Evolutionary conservation across 2,329 filamentous ascomycete species (phyloP).

Genomic region (Ambrosiella cleistominuta): DNA sequence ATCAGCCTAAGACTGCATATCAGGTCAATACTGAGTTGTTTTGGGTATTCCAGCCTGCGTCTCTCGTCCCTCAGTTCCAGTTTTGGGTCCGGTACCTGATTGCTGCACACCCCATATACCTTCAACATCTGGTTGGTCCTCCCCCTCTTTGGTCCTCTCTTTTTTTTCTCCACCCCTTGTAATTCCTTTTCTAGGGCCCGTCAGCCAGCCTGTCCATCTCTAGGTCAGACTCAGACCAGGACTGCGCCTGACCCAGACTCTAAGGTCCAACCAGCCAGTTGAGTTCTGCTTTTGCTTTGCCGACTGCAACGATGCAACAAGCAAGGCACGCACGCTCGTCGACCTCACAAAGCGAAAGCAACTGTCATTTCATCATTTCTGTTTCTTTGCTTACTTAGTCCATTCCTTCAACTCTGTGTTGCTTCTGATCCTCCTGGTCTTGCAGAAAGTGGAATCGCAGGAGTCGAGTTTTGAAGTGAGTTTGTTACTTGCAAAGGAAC

Average conservation of each 20-base stretch:
- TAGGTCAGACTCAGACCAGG: not conserved
- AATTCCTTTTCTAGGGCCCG: not conserved
- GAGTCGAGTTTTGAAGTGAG: not conserved
- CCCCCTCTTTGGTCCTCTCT: no score
- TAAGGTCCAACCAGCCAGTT: not conserved
- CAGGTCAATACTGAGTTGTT: not conserved
- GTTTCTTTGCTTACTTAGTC: not conserved
- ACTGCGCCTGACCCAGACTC: not conserved
- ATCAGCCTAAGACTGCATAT: not conserved
- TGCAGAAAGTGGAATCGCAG: not conserved
- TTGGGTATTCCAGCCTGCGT: not conserved
- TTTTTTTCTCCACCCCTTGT: not conserved
- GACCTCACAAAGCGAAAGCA: not conserved
- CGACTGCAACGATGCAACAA: not conserved
- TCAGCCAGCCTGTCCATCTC: no score
- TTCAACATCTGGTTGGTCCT: not conserved
- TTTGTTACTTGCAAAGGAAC: no score
- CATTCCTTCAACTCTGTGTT: not conserved
- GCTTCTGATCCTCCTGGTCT: not conserved
- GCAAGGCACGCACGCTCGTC: not conserved
- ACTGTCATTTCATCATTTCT: not conserved
- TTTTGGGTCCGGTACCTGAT: not conserved
- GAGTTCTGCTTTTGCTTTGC: not conserved
- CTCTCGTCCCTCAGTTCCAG: not conserved
- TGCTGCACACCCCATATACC: not conserved